A percentile compares a stretch with the other conserved stretches of the same genome.
These are phyloP conservation scores for Groenewaldozyma auringiensis DNA, from an alignment of 1,139 yeast genomes.

Conservation along the genomic window DNA sequence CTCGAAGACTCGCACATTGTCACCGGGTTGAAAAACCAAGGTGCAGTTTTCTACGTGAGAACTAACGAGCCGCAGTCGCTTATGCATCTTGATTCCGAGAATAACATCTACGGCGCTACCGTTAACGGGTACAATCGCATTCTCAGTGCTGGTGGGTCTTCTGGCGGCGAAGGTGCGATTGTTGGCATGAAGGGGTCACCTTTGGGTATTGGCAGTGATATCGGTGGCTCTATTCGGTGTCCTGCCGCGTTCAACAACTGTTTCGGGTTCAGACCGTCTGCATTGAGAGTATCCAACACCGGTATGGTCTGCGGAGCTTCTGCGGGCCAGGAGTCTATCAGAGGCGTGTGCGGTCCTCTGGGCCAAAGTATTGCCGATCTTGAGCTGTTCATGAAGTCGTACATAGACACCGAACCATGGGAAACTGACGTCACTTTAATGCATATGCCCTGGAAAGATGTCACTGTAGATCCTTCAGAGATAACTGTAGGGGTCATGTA, in stretches of 20 bases:
- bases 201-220: constrained; percentile 54
- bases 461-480: neutral
- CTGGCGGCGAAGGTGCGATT: constrained; percentile 59
- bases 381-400: neutral
- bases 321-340: constrained; percentile 8
- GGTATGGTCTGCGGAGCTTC: constrained; percentile 4
- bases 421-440: neutral
- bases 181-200: constrained; percentile 43
- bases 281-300: constrained; percentile 38
- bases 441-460: neutral
- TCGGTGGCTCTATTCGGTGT: constrained; percentile 56
- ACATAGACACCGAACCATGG: neutral
- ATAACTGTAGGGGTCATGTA: constrained; percentile 6
- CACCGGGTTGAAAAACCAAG: constrained; percentile 38
- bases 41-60: constrained; percentile 50
- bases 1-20: constrained; percentile 30
- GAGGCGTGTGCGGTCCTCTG: constrained; percentile 3
- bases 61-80: constrained; percentile 54
- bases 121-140: constrained; percentile 39
- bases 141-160: constrained; percentile 49
- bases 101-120: constrained; percentile 44
- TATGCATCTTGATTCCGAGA: constrained; percentile 43
- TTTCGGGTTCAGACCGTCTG: constrained; percentile 47
- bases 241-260: constrained; percentile 51
- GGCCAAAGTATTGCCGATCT: constrained; percentile 2